Evolutionary conservation across 2,329 filamentous ascomycete genomes (phyloP).

Genomic region (Penicillium expansum): DNA sequence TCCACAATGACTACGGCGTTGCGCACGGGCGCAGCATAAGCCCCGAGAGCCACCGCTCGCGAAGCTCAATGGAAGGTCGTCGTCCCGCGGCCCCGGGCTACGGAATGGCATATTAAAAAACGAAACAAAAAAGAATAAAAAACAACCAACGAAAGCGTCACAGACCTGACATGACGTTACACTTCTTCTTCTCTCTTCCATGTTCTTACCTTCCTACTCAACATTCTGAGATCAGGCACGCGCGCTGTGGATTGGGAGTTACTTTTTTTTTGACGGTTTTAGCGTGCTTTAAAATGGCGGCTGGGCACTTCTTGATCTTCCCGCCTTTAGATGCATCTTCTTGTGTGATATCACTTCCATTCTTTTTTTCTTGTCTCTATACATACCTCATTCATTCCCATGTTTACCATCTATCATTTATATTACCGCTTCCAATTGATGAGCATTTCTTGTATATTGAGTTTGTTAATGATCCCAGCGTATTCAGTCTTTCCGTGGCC

Average conservation of each 20-base stretch:
- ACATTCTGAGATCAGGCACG: conserved; percentile 5
- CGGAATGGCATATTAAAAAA: conserved; percentile 34
- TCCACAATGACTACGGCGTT: conserved; percentile 29
- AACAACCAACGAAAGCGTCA: conserved; percentile 4
- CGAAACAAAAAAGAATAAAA: neutral
- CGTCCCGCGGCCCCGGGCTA: conserved; percentile 32
- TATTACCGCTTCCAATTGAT: conserved; percentile 5
- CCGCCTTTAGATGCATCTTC: conserved; percentile 6
- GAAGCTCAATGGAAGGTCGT: conserved; percentile 35
- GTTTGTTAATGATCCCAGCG: neutral
- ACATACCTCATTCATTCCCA: conserved; percentile 10
- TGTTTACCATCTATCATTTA: conserved; percentile 7
- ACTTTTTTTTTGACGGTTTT: conserved; percentile 10
- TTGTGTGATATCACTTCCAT: conserved; percentile 10
- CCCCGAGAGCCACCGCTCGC: conserved; percentile 21
- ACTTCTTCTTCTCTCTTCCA: neutral
- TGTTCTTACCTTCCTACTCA: neutral
- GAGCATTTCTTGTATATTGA: neutral
- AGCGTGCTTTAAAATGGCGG: conserved; percentile 11
- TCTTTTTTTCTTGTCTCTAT: conserved; percentile 9
- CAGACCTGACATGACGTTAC: neutral
- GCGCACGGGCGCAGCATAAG: conserved; percentile 30
- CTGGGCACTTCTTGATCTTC: conserved; percentile 1
- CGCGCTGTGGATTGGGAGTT: conserved; percentile 1
- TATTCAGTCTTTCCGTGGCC: too few relatives aligned